These are phyloP conservation scores for Sarcodon aspratus DNA, from an alignment of 768 basidiomycete species.

Conservation along the genomic window DNA sequence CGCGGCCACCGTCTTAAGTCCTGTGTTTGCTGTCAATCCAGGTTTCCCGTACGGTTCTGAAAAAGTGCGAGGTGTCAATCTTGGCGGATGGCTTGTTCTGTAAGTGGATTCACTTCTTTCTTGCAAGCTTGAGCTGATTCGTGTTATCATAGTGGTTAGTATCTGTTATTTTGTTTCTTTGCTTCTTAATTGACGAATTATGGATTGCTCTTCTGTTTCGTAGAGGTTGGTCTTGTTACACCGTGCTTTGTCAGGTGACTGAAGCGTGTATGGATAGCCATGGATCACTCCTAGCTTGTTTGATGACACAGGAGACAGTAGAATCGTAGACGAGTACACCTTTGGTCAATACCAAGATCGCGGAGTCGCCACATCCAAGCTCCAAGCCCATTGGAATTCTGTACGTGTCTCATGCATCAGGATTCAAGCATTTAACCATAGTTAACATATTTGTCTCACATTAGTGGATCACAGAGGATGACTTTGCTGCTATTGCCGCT, in stretches of 20 bases:
- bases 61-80: conserved; percentile 76
- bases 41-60: conserved; percentile 64
- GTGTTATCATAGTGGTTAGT: not conserved
- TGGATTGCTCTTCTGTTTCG: not conserved
- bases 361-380: conserved; percentile 32
- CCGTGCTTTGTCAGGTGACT: not conserved
- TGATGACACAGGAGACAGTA: conserved; percentile 43
- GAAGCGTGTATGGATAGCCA: conserved; percentile 25
- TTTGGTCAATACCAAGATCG: conserved; percentile 53
- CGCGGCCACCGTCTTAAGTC: conserved; percentile 7
- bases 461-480: conserved; percentile 67
- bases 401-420: not conserved
- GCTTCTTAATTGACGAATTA: not conserved
- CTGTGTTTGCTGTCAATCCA: conserved; percentile 23
- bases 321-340: conserved; percentile 71
- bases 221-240: not conserved
- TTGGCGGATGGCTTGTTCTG: conserved; percentile 56
- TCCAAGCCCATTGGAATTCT: conserved; percentile 58
- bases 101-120: conserved; percentile 24
- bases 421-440: too few relatives aligned
- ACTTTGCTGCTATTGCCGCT: conserved; percentile 64
- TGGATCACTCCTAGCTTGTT: conserved; percentile 76
- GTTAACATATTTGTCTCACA: too few relatives aligned
- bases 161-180: conserved; percentile 11
- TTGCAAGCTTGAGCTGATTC: not conserved